Percentiles rank a stretch among this genome's conserved stretches.
phyloP scores from a whole-genome alignment of 192 early-diverging fungal genomes.

The Fimicolochytrium jonesii region DNA sequence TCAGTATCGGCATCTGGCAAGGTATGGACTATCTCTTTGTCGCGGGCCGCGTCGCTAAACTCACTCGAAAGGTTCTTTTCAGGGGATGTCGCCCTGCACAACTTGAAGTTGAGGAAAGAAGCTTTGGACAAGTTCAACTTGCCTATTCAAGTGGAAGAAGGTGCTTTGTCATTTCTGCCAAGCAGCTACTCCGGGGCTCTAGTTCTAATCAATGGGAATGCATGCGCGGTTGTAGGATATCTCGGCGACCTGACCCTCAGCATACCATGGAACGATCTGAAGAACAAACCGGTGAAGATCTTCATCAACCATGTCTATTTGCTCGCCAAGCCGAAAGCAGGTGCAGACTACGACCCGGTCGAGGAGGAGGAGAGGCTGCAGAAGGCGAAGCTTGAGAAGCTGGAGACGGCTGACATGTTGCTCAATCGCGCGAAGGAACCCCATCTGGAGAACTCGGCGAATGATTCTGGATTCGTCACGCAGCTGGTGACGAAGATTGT shows the following conservation, averaged over 20 bases:
- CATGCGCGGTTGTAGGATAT: constrained; percentile 54
- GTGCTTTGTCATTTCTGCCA: no score
- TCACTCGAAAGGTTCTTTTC: neutral
- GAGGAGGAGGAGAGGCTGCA: constrained; percentile 74
- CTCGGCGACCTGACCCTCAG: constrained; percentile 86
- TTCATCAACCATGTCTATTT: constrained; percentile 85
- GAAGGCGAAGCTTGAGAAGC: constrained; percentile 74
- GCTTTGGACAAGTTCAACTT: constrained; percentile 92
- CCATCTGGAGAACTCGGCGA: constrained; percentile 7
- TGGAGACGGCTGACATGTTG: constrained; percentile 73
- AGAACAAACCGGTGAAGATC: constrained; percentile 87
- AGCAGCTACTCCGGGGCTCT: neutral
- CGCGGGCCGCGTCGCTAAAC: no score
- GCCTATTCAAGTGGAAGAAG: constrained; percentile 88
- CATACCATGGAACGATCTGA: constrained; percentile 98
- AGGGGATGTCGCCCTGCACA: constrained; percentile 95
- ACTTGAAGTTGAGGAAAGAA: constrained; percentile 82
- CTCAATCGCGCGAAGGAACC: constrained; percentile 22
- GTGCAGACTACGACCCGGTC: constrained; percentile 72
- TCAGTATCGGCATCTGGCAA: constrained; percentile 93
- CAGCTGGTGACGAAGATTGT: constrained; percentile 91
- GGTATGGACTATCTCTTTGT: constrained; percentile 50
- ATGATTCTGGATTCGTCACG: constrained; percentile 65
- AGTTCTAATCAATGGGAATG: neutral
- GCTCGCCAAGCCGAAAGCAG: constrained; percentile 75